A percentile compares a stretch with the other conserved stretches of the same genome.
phyloP scores from a whole-genome alignment of 2,329 filamentous ascomycete genomes.

The Cadophora luteo-olivacea region DNA sequence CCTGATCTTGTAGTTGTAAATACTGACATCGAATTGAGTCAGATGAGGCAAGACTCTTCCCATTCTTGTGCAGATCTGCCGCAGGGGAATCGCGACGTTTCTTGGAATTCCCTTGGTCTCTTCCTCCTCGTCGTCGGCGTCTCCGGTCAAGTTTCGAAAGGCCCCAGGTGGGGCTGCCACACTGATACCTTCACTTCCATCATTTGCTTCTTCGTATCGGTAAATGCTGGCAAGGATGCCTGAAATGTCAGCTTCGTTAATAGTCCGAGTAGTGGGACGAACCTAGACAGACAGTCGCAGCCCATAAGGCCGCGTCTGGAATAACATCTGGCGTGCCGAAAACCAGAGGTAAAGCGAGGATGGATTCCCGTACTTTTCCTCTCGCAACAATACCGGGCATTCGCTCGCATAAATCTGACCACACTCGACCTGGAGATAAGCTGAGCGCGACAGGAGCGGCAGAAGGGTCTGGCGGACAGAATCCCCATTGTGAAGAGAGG shows the following conservation, averaged over 20 bases:
- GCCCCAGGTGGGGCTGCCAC: not conserved
- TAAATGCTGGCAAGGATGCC: not conserved
- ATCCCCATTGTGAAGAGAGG: constrained; percentile 4
- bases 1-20: constrained; percentile 6
- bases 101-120: constrained; percentile 4
- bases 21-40: not conserved
- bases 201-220: constrained; percentile 1
- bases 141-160: not conserved
- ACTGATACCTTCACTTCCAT: constrained; percentile 6
- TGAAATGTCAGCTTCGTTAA: not conserved
- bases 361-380: not conserved
- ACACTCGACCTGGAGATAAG: not conserved
- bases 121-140: not conserved
- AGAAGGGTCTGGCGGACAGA: not conserved
- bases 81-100: not conserved
- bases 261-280: not conserved
- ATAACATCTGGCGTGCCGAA: not conserved
- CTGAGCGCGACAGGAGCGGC: not conserved
- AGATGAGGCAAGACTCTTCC: constrained; percentile 3
- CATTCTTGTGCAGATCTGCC: not conserved
- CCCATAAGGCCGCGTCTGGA: not conserved
- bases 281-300: constrained; percentile 3
- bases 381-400: not conserved
- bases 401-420: not conserved
- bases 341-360: not conserved